Conservation (phyloP, 2,329 filamentous ascomycete species). For the Arthrobotrys conoides region DNA sequence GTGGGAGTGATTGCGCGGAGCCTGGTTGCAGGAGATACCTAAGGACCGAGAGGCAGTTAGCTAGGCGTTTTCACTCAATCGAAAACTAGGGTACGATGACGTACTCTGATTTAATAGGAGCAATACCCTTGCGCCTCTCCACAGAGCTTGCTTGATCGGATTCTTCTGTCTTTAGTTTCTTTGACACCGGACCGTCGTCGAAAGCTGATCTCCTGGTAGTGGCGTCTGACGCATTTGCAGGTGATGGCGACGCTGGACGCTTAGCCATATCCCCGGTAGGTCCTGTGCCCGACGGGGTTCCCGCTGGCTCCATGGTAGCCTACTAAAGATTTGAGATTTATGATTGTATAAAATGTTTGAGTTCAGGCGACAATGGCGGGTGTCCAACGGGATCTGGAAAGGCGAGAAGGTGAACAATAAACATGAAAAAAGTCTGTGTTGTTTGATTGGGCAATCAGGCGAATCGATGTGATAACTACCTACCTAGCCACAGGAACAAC, state of each 20-base stretch:
- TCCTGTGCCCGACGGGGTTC: constrained; percentile 44
- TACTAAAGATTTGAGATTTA: constrained; percentile 6
- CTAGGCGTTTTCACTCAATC: constrained; percentile 14
- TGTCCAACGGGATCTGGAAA: constrained; percentile 28
- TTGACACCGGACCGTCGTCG: constrained; percentile 48
- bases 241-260: constrained; percentile 42
- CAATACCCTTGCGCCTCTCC: constrained; percentile 57
- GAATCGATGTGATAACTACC: constrained; percentile 43
- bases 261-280: constrained; percentile 33
- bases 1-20: constrained; percentile 39
- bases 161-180: constrained; percentile 56
- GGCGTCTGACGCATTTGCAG: constrained; percentile 11
- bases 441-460: constrained; percentile 36
- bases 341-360: constrained; percentile 17
- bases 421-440: constrained; percentile 29
- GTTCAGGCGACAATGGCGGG: constrained; percentile 43
- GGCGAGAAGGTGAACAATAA: constrained; percentile 11
- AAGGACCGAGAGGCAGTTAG: constrained; percentile 6
- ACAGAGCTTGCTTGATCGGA: constrained; percentile 22
- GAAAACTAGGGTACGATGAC: constrained; percentile 6
- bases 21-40: constrained; percentile 55
- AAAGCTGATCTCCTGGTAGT: constrained; percentile 31
- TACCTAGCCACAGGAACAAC: constrained; percentile 44
- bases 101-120: constrained; percentile 62
- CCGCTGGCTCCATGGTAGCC: constrained; percentile 50